These are phyloP conservation scores for Clavispora phyllophila DNA, from an alignment of 805 yeast species.

Conservation along the genomic window DNA sequence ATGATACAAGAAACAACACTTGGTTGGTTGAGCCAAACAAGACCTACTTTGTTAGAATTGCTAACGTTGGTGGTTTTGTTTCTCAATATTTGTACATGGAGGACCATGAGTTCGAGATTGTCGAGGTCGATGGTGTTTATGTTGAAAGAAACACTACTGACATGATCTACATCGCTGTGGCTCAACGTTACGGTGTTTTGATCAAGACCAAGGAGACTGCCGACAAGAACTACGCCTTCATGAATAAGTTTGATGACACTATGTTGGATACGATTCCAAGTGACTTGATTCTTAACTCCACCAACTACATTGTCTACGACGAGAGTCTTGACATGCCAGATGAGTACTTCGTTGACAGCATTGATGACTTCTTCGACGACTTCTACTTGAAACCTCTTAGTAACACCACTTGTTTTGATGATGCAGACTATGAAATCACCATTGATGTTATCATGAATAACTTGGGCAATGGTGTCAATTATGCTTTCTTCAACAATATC, in stretches of 20 bases:
- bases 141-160: slow-evolving; percentile 71
- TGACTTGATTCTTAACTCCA: slow-evolving; percentile 63
- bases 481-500: slow-evolving; percentile 93
- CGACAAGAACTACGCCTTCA: slow-evolving; percentile 68
- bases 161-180: slow-evolving; percentile 75
- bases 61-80: slow-evolving; percentile 87
- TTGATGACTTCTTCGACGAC: slow-evolving; percentile 44
- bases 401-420: slow-evolving; percentile 46
- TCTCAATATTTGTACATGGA: slow-evolving; percentile 87
- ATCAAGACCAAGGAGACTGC: slow-evolving; percentile 64
- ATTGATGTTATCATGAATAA: slow-evolving; percentile 80
- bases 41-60: slow-evolving; percentile 75
- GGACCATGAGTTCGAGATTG: slow-evolving; percentile 79
- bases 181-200: slow-evolving; percentile 86
- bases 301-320: slow-evolving; percentile 66
- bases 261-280: slow-evolving; percentile 77
- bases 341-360: slow-evolving; percentile 33
- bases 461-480: slow-evolving; percentile 80
- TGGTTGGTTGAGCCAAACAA: slow-evolving; percentile 78
- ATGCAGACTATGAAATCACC: slow-evolving; percentile 65
- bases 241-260: slow-evolving; percentile 72
- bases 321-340: slow-evolving; percentile 35
- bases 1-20: slow-evolving; percentile 74
- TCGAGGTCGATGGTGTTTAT: slow-evolving; percentile 89
- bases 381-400: slow-evolving; percentile 27